Percentiles rank a stretch among this genome's conserved stretches.
These are phyloP conservation scores for Phanerochaete carnosa DNA, from an alignment of 768 basidiomycete genomes.

Conservation along the genomic window DNA sequence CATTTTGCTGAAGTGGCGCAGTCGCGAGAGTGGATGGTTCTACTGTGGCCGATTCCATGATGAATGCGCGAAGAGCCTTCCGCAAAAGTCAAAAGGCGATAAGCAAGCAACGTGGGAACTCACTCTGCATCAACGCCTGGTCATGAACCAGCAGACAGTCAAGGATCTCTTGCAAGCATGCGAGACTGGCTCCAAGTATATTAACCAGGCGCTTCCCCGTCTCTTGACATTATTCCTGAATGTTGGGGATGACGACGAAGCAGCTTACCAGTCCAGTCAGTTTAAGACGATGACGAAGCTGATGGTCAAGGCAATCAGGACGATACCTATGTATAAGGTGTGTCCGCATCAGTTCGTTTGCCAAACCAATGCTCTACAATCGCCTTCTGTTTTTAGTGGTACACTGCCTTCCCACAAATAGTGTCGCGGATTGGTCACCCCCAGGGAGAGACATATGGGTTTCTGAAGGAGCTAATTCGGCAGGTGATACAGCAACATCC, in stretches of 20 bases:
- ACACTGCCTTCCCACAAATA: slow-evolving; percentile 93
- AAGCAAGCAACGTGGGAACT: background rate
- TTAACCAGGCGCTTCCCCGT: slow-evolving; percentile 93
- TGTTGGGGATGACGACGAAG: slow-evolving; percentile 57
- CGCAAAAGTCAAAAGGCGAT: slow-evolving; percentile 43
- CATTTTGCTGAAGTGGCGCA: slow-evolving; percentile 23
- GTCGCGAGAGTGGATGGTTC: slow-evolving; percentile 85
- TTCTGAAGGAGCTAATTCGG: slow-evolving; percentile 65
- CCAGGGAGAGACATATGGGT: slow-evolving; percentile 54
- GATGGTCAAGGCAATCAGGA: slow-evolving; percentile 21
- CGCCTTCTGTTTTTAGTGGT: slow-evolving; percentile 60
- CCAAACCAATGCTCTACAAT: slow-evolving; percentile 1
- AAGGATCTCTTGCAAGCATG: slow-evolving; percentile 69
- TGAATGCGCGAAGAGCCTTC: slow-evolving; percentile 59
- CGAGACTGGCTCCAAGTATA: slow-evolving; percentile 84
- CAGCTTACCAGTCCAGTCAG: background rate
- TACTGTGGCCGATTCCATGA: slow-evolving; percentile 90
- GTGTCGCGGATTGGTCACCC: slow-evolving; percentile 87
- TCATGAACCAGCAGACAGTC: slow-evolving; percentile 64
- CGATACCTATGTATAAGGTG: slow-evolving; percentile 77
- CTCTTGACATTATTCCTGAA: slow-evolving; percentile 95
- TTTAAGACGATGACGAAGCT: background rate
- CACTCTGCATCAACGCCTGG: background rate
- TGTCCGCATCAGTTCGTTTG: slow-evolving; percentile 7
- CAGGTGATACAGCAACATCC: slow-evolving; percentile 81